A percentile compares a stretch with the other conserved stretches of the same genome.
These are phyloP conservation scores for Pestalotiopsis sp. DNA, from an alignment of 2,329 filamentous ascomycete species.

Conservation along the genomic window DNA sequence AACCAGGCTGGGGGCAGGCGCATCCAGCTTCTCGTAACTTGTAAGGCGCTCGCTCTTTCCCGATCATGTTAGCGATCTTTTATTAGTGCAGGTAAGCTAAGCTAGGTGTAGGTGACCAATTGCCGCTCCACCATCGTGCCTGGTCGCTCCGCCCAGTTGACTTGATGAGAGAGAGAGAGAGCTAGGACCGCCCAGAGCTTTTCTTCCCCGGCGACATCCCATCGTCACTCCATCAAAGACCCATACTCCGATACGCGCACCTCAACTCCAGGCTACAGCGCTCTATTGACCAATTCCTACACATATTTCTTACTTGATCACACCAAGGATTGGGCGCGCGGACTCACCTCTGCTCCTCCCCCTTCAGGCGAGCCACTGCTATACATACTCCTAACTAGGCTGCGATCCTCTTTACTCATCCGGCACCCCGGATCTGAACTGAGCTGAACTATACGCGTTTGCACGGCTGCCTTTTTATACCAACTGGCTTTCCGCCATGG, in stretches of 20 bases:
- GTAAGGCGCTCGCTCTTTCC: neutral
- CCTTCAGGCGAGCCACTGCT: neutral
- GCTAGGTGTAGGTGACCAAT: neutral
- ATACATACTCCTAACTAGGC: neutral
- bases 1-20: neutral
- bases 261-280: neutral
- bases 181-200: neutral
- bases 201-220: neutral
- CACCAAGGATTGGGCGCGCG: neutral
- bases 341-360: neutral
- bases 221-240: neutral
- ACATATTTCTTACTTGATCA: neutral
- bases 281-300: neutral
- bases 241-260: neutral
- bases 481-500: conserved; percentile 41
- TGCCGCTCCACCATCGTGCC: neutral
- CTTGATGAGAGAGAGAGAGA: neutral
- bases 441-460: neutral
- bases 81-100: too few relatives aligned
- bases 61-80: neutral
- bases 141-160: neutral
- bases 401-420: neutral
- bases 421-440: neutral
- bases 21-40: neutral
- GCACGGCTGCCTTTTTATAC: neutral